Percentiles rank a stretch among this genome's conserved stretches.
phyloP scores from a whole-genome alignment of 495 filamentous ascomycete species.

The Oidiodendron maius region DNA sequence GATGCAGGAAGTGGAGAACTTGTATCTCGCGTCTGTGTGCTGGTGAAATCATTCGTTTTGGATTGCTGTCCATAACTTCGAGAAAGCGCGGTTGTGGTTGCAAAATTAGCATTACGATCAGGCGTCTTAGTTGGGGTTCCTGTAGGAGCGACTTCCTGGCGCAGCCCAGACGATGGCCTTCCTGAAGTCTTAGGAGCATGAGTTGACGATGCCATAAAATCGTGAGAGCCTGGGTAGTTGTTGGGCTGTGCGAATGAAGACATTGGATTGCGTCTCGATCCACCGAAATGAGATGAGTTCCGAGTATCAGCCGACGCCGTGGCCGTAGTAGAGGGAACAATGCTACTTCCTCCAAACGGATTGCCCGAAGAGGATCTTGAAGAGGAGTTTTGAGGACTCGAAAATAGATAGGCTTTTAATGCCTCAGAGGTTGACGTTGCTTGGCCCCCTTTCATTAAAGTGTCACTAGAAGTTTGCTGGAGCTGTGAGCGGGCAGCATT shows the following conservation, averaged over 20 bases:
- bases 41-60: background rate
- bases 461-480: background rate
- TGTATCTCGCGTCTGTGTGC: background rate
- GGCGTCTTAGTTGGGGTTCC: conserved; percentile 17
- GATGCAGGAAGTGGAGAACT: conserved; percentile 4
- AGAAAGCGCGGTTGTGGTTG: conserved; percentile 6
- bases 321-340: background rate
- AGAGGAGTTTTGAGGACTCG: conserved; percentile 15
- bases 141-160: conserved; percentile 22
- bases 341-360: background rate
- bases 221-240: conserved; percentile 4
- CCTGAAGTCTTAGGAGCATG: conserved; percentile 1
- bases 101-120: conserved; percentile 7
- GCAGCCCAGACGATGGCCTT: conserved; percentile 19
- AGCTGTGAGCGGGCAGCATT: conserved; percentile 38
- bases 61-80: conserved; percentile 3
- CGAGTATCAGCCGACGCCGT: background rate
- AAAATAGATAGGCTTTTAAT: conserved; percentile 35
- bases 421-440: conserved; percentile 24
- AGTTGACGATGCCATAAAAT: conserved; percentile 4
- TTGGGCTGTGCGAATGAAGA: conserved; percentile 1
- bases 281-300: background rate
- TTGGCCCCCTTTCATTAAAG: background rate
- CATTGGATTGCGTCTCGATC: conserved; percentile 1
- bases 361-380: background rate